Base-by-base conservation (phyloP, 805 yeast species). In the Candida golubevii region DNA sequence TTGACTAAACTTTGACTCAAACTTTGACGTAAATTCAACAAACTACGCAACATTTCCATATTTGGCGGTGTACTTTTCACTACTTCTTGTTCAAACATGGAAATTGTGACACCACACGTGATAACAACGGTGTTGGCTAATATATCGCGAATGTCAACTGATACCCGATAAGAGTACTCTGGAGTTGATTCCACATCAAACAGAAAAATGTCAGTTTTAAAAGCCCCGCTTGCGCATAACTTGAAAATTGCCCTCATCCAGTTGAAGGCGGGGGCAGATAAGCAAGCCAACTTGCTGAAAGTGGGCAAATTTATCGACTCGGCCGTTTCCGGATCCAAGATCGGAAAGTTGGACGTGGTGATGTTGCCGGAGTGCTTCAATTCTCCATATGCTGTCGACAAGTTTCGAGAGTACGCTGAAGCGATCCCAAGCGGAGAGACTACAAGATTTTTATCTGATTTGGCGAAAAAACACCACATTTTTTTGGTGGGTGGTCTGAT, bases 301-400 rank as follows among this genome's bases (percentile, higher is more conserved):
- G 96, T 87, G 5, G 73, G 77, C 39, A 72, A 71, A 9, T 80
- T 76, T 53, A 79, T 88, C 37, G 71, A 72, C 18, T 78, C 76
- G 45, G 97, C 98, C 0, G 64, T 67, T 9, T 41, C 50, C 1
- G 56, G 58, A 18, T 59, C 73, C 23, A 61, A 58, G 33, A 53
- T 62, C 32, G 71, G 69, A 2, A 58, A 57, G 41, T 48, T 83
- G 35, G 85, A 90, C 56, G 70, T 91, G 35, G 78, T 93, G 9
- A 88, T 93, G 51, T 70, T 93, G 29, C 99, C 99, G 8, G 98
- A 93, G 67, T 89, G 97, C 68, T 91, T 90, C 78, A 93, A 91
- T 63, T 87, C 97, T 1, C 98, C 98, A 3, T 93, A 93, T 60
- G 80, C 95, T 0, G 96, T 88, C 27, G 78, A 79, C 46, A 84